phyloP scores from a whole-genome alignment of 257 asterid genomes.

The Scutellaria barbata region DNA sequence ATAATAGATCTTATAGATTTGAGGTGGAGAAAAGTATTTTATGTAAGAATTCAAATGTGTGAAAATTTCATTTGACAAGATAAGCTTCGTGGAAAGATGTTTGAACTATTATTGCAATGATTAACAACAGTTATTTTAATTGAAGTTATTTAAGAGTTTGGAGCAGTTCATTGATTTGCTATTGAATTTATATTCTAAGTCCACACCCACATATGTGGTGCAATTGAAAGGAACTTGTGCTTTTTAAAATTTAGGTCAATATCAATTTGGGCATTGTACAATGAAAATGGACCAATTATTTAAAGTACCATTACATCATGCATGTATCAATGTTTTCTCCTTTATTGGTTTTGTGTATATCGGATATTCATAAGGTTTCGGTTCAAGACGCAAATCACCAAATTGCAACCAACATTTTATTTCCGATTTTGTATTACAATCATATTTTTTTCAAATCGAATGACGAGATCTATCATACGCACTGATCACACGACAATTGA shows the following conservation, averaged over 20 bases:
- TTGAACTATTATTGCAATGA: slow-evolving; percentile 5
- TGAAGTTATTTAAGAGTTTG: background rate
- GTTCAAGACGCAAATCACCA: no score
- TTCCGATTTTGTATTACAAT: no score
- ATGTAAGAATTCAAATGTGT: background rate
- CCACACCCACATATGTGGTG: slow-evolving; percentile 8
- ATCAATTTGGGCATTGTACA: slow-evolving; percentile 10
- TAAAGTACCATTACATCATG: background rate
- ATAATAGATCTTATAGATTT: slow-evolving; percentile 12
- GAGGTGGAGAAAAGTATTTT: background rate
- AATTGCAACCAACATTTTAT: no score
- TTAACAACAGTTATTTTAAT: background rate
- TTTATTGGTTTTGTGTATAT: no score
- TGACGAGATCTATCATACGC: no score
- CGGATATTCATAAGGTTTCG: no score
- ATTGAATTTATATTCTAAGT: background rate
- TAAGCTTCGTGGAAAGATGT: slow-evolving; percentile 14
- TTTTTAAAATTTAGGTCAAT: background rate
- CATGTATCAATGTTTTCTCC: background rate
- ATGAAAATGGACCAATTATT: background rate
- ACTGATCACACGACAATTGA: no score
- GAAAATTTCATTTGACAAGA: slow-evolving; percentile 21
- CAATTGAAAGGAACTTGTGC: background rate
- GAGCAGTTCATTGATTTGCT: background rate
- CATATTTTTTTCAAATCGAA: no score